Percentiles rank a stretch among this genome's conserved stretches.
phyloP scores from a whole-genome alignment of 768 basidiomycete species.

The Termitomyces sp. region DNA sequence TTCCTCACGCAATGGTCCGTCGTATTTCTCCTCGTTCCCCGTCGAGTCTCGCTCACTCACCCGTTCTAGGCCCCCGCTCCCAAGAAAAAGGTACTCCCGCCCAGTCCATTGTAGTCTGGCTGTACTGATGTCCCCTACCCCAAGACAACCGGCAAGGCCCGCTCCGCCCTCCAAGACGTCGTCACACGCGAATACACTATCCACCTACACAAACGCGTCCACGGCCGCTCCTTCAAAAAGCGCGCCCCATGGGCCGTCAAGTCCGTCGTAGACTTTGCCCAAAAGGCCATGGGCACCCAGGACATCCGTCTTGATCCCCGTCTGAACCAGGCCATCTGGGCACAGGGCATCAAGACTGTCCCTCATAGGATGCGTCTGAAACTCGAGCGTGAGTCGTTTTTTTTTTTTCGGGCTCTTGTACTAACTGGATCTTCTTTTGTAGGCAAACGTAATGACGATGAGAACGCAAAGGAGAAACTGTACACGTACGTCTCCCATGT shows the following conservation, averaged over 20 bases:
- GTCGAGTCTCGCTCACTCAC: background rate
- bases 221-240: slow-evolving; percentile 95
- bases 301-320: slow-evolving; percentile 95
- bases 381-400: slow-evolving; percentile 66
- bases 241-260: slow-evolving; percentile 96
- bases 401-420: background rate
- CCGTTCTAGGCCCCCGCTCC: slow-evolving; percentile 39
- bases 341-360: slow-evolving; percentile 87
- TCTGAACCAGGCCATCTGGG: slow-evolving; percentile 96
- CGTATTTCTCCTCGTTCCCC: slow-evolving; percentile 6
- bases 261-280: slow-evolving; percentile 87
- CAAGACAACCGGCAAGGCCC: slow-evolving; percentile 82
- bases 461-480: slow-evolving; percentile 97
- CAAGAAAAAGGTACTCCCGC: slow-evolving; percentile 52
- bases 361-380: slow-evolving; percentile 90
- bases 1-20: slow-evolving; percentile 65
- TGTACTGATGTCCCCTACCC: background rate
- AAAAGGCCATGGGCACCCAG: slow-evolving; percentile 91
- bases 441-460: slow-evolving; percentile 99
- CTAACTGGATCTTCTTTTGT: background rate
- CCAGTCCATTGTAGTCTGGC: background rate
- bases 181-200: slow-evolving; percentile 99
- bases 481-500: slow-evolving; percentile 88
- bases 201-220: slow-evolving; percentile 93
- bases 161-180: slow-evolving; percentile 96